phyloP scores from a whole-genome alignment of 2,329 filamentous ascomycete genomes.

The Penicillium concentricum region DNA sequence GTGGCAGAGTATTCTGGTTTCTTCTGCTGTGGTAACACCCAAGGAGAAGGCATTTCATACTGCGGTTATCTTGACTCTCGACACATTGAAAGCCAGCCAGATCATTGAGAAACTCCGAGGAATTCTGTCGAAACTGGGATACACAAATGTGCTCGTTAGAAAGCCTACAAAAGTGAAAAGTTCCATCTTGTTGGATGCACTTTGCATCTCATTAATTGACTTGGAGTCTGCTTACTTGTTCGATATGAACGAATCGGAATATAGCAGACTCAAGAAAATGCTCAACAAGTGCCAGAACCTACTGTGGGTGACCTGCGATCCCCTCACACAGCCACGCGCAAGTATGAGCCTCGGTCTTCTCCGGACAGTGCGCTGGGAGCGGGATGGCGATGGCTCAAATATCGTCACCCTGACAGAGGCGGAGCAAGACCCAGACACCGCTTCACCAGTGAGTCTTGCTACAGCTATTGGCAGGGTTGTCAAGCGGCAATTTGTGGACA shows the following conservation, averaged over 20 bases:
- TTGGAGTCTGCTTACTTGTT: constrained; percentile 9
- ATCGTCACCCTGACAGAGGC: constrained; percentile 12
- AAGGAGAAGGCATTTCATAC: not conserved
- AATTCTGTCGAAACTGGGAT: not conserved
- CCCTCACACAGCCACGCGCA: not conserved
- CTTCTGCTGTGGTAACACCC: constrained; percentile 10
- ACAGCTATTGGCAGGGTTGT: constrained; percentile 4
- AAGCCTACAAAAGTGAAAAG: not conserved
- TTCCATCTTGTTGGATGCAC: not conserved
- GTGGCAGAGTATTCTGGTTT: constrained; percentile 24
- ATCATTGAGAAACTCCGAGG: not conserved
- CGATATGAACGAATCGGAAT: constrained; percentile 1
- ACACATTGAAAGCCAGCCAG: not conserved
- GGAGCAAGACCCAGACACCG: not conserved
- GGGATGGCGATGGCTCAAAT: constrained; percentile 19
- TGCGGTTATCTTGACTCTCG: constrained; percentile 10
- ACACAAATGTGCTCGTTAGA: not conserved
- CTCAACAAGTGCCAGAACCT: constrained; percentile 11
- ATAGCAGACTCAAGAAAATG: constrained; percentile 1
- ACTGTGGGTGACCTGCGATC: constrained; percentile 16
- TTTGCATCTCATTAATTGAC: constrained; percentile 18
- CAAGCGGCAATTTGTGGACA: constrained; percentile 14
- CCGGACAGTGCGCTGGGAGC: constrained; percentile 21
- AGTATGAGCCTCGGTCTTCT: constrained; percentile 19
- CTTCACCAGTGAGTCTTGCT: not conserved